A percentile compares a stretch with the other conserved stretches of the same genome.
Evolutionary conservation across 176 grass and related monocot species (phyloP).

Genomic region (Thinopyrum elongatum): DNA sequence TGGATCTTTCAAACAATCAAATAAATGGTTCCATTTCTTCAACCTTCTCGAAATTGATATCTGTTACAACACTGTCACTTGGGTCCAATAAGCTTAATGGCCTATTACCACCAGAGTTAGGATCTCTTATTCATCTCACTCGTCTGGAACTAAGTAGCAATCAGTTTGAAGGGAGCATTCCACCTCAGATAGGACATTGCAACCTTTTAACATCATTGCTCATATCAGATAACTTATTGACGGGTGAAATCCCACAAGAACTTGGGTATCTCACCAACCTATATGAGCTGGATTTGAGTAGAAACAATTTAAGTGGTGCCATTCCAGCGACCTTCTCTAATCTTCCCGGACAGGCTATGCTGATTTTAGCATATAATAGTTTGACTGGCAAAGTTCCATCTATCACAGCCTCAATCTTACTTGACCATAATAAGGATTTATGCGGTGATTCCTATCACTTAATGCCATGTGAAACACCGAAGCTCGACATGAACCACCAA

Average conservation of each 20-base stretch:
- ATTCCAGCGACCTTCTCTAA: background rate
- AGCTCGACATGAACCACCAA: rapidly evolving
- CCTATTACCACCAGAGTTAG: background rate
- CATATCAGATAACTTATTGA: conserved; percentile 3
- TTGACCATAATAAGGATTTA: background rate
- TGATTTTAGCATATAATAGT: background rate
- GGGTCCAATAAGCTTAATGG: too few species aligned
- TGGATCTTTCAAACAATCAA: background rate
- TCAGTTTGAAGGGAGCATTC: background rate
- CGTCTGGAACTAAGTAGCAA: background rate
- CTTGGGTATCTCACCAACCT: background rate
- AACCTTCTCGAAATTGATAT: too few species aligned
- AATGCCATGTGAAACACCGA: background rate
- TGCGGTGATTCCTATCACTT: background rate
- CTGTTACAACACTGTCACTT: too few species aligned
- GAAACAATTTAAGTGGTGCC: conserved; percentile 15
- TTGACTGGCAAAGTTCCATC: background rate
- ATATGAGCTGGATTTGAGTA: background rate
- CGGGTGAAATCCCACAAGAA: conserved; percentile 14
- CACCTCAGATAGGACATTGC: background rate
- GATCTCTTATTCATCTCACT: background rate
- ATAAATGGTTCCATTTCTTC: background rate
- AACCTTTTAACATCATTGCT: rapidly evolving
- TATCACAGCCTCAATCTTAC: background rate
- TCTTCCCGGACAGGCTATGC: rapidly evolving